These are phyloP conservation scores for Xylaria flabelliformis DNA, from an alignment of 495 filamentous ascomycete genomes.

Conservation along the genomic window DNA sequence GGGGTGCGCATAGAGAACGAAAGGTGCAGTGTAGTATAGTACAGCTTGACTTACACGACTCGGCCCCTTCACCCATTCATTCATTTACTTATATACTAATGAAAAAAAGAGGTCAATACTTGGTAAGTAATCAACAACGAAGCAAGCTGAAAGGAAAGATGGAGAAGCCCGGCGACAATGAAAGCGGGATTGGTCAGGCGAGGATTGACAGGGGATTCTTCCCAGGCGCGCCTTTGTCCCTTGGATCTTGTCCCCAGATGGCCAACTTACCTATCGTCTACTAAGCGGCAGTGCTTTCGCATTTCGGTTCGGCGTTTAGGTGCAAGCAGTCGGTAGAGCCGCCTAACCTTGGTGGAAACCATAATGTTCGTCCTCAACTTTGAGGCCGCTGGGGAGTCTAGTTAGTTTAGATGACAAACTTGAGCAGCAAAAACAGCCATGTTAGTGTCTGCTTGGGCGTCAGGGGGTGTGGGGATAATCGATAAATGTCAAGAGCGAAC, in stretches of 20 bases:
- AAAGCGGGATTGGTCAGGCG: slow-evolving; percentile 2
- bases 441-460: neutral
- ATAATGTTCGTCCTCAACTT: neutral
- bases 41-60: neutral
- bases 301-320: neutral
- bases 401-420: neutral
- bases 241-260: neutral
- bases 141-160: slow-evolving; percentile 13
- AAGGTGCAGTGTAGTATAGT: neutral
- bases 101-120: neutral
- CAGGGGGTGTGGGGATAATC: neutral
- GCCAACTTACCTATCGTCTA: neutral
- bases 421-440: neutral
- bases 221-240: neutral
- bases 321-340: neutral
- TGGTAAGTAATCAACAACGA: slow-evolving; percentile 1
- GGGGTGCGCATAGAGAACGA: neutral
- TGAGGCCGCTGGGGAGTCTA: neutral
- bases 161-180: neutral
- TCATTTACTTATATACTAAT: neutral
- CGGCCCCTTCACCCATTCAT: neutral
- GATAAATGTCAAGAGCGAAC: neutral
- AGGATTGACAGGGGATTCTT: neutral
- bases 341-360: neutral
- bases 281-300: neutral